These are phyloP conservation scores for Aegilops umbellulata DNA, from an alignment of 176 grass and related monocot genomes.

Conservation along the genomic window DNA sequence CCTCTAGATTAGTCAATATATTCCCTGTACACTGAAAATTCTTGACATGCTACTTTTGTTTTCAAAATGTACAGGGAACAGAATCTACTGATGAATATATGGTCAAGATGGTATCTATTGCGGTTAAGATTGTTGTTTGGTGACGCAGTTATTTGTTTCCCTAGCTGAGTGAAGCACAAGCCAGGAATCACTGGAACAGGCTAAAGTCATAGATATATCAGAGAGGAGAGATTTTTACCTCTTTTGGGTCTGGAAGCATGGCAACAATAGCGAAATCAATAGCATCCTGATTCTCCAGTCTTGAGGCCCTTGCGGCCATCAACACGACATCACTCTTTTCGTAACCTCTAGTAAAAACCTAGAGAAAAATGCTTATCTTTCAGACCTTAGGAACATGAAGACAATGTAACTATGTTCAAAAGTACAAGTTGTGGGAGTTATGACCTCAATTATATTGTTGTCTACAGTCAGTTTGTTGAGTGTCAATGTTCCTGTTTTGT, in stretches of 20 bases:
- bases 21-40: background rate
- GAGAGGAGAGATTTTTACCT: slow-evolving; percentile 36
- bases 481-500: slow-evolving; percentile 75
- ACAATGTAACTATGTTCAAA: background rate
- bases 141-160: background rate
- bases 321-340: slow-evolving; percentile 54
- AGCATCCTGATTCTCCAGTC: slow-evolving; percentile 76
- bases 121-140: background rate
- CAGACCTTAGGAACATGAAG: slow-evolving; percentile 1
- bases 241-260: slow-evolving; percentile 67
- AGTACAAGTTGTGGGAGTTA: slow-evolving; percentile 31
- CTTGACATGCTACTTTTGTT: background rate
- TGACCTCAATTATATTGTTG: slow-evolving; percentile 67
- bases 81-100: background rate
- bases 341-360: slow-evolving; percentile 50
- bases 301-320: slow-evolving; percentile 80
- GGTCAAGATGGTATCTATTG: slow-evolving; percentile 4
- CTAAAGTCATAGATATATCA: slow-evolving; percentile 10
- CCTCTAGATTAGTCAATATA: background rate
- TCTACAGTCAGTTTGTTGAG: slow-evolving; percentile 72
- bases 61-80: background rate
- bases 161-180: slow-evolving; percentile 14
- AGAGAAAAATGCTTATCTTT: background rate
- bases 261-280: slow-evolving; percentile 72
- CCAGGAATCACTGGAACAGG: background rate